Conservation (phyloP, 805 yeast species). For the Dipodascus geniculatus region DNA sequence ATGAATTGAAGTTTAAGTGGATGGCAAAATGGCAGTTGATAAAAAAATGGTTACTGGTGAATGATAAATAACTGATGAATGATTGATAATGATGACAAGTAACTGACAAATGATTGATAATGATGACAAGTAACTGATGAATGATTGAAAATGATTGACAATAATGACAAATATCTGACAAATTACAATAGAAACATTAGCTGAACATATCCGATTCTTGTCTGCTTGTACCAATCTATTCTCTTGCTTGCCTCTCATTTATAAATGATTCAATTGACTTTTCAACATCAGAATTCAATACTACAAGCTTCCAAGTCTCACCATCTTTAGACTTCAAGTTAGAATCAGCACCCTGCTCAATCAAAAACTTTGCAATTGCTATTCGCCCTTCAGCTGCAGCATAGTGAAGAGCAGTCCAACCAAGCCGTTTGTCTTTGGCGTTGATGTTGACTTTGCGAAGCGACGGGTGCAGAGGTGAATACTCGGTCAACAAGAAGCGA, state of each 20-base stretch:
- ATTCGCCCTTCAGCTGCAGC: conserved; percentile 86
- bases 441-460: conserved; percentile 45
- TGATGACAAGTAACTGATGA: too few relatives aligned
- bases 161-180: too few relatives aligned
- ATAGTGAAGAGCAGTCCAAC: conserved; percentile 84
- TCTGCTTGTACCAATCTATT: too few relatives aligned
- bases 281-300: conserved; percentile 41
- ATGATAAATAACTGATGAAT: too few relatives aligned
- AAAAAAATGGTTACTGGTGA: too few relatives aligned
- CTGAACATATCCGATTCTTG: too few relatives aligned
- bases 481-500: conserved; percentile 34
- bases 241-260: too few relatives aligned
- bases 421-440: conserved; percentile 42
- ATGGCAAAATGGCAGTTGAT: too few relatives aligned
- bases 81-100: too few relatives aligned
- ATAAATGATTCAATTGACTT: conserved; percentile 9
- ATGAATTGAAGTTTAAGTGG: not conserved
- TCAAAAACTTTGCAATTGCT: conserved; percentile 54
- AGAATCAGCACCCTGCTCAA: conserved; percentile 56
- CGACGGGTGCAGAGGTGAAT: conserved; percentile 8
- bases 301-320: conserved; percentile 41
- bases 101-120: too few relatives aligned
- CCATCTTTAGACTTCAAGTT: conserved; percentile 38
- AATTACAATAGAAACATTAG: too few relatives aligned
- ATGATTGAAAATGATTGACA: too few relatives aligned